A percentile compares a stretch with the other conserved stretches of the same genome.
Conservation (phyloP, 164 flowering plant genomes). For the Protea cynaroides region DNA sequence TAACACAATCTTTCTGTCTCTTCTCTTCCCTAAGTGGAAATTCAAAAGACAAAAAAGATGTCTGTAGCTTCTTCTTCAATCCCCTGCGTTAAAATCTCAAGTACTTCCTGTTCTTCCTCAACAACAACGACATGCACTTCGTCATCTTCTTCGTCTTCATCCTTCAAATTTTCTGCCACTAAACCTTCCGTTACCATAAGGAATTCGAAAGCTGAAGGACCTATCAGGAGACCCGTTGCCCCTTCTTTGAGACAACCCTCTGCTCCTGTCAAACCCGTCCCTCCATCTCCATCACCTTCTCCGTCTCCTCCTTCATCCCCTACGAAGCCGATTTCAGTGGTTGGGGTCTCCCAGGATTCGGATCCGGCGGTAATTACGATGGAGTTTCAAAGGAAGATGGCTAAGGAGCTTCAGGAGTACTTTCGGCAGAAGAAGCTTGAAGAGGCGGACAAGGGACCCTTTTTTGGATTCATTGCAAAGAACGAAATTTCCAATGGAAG, state of each 20-base stretch:
- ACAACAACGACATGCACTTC: conserved; percentile 33
- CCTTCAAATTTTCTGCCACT: conserved; percentile 28
- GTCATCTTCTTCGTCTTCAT: conserved; percentile 20
- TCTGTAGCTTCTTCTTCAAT: conserved; percentile 53
- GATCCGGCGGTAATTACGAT: conserved; percentile 45
- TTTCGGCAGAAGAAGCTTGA: conserved; percentile 88
- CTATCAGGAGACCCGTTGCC: conserved; percentile 63
- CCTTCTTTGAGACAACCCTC: conserved; percentile 41
- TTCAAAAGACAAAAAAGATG: conserved; percentile 29
- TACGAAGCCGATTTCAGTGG: conserved; percentile 14
- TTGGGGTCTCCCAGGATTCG: conserved; percentile 13
- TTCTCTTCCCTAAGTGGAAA: background rate
- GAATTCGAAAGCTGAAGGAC: conserved; percentile 81
- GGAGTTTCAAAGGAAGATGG: conserved; percentile 93
- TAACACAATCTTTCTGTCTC: too few species aligned
- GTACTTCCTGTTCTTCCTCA: conserved; percentile 12
- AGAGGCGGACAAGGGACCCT: conserved; percentile 75
- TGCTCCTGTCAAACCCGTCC: conserved; percentile 32
- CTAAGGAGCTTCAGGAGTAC: conserved; percentile 91
- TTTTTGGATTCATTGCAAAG: conserved; percentile 78
- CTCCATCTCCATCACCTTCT: conserved; percentile 35
- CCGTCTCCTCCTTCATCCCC: conserved; percentile 25
- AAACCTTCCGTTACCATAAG: conserved; percentile 37
- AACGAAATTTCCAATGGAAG: conserved; percentile 94
- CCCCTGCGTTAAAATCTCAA: conserved; percentile 47